A percentile compares a stretch with the other conserved stretches of the same genome.
These are phyloP conservation scores for Candida dajiaensis DNA, from an alignment of 805 yeast species.

Conservation along the genomic window DNA sequence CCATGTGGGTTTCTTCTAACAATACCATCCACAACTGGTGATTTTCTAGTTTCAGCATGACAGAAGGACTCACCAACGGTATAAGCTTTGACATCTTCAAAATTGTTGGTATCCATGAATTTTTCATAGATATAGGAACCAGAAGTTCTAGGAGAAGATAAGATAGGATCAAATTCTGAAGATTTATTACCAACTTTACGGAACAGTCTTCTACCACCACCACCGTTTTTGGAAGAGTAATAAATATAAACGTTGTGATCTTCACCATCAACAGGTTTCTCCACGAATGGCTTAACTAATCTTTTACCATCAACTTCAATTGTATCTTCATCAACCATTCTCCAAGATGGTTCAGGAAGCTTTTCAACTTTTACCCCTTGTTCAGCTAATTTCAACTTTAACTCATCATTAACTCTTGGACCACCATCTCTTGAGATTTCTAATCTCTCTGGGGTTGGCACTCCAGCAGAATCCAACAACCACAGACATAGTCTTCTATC, in stretches of 20 bases:
- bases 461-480: constrained; percentile 72
- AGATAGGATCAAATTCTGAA: constrained; percentile 86
- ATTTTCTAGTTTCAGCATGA: constrained; percentile 97
- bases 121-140: constrained; percentile 91
- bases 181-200: constrained; percentile 96
- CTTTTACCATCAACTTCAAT: constrained; percentile 65
- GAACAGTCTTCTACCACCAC: constrained; percentile 93
- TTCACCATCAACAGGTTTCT: constrained; percentile 98
- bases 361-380: constrained; percentile 48
- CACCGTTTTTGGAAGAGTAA: constrained; percentile 84
- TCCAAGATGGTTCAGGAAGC: constrained; percentile 68
- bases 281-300: constrained; percentile 88
- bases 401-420: constrained; percentile 70
- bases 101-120: constrained; percentile 96
- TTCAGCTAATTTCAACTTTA: constrained; percentile 50
- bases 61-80: constrained; percentile 90
- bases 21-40: constrained; percentile 99
- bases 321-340: constrained; percentile 85
- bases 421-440: constrained; percentile 97
- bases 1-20: constrained; percentile 97
- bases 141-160: constrained; percentile 69
- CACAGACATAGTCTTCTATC: constrained; percentile 85
- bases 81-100: constrained; percentile 97
- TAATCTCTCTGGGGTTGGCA: constrained; percentile 83
- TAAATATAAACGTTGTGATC: constrained; percentile 95